A percentile compares a stretch with the other conserved stretches of the same genome.
phyloP scores from a whole-genome alignment of 2,329 filamentous ascomycete species.

The Proliferodiscus dingleyae region DNA sequence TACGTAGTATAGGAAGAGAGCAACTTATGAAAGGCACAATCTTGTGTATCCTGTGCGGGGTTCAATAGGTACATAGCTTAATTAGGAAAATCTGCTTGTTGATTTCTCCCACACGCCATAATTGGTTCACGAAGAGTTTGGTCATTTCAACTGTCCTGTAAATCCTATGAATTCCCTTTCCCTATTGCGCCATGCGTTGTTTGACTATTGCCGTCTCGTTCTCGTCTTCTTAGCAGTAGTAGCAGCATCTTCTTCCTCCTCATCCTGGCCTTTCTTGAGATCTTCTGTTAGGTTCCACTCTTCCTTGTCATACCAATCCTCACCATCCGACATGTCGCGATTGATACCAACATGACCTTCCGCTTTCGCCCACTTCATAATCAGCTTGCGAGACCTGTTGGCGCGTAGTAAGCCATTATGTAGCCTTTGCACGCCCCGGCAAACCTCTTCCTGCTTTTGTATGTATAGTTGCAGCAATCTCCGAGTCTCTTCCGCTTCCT shows the following conservation, averaged over 20 bases:
- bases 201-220: conserved; percentile 32
- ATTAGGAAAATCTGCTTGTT: too few species aligned
- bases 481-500: conserved; percentile 74
- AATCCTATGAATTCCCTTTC: background rate
- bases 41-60: too few species aligned
- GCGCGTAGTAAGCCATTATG: conserved; percentile 68
- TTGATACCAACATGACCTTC: conserved; percentile 65
- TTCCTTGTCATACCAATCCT: conserved; percentile 83
- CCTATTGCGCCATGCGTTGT: background rate
- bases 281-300: conserved; percentile 73
- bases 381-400: conserved; percentile 65
- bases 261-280: conserved; percentile 75
- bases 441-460: conserved; percentile 82
- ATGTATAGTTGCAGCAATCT: conserved; percentile 70
- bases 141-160: background rate
- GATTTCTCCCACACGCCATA: too few species aligned
- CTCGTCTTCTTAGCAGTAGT: conserved; percentile 46
- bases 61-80: too few species aligned
- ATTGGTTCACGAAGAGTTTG: too few species aligned
- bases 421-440: conserved; percentile 62
- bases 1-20: too few species aligned
- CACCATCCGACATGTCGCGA: conserved; percentile 74
- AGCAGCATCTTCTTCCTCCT: conserved; percentile 69
- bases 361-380: conserved; percentile 71
- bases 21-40: too few species aligned